Evolutionary conservation across 73 alveolate species (phyloP).

Genomic region (Paramecium caudatum): DNA sequence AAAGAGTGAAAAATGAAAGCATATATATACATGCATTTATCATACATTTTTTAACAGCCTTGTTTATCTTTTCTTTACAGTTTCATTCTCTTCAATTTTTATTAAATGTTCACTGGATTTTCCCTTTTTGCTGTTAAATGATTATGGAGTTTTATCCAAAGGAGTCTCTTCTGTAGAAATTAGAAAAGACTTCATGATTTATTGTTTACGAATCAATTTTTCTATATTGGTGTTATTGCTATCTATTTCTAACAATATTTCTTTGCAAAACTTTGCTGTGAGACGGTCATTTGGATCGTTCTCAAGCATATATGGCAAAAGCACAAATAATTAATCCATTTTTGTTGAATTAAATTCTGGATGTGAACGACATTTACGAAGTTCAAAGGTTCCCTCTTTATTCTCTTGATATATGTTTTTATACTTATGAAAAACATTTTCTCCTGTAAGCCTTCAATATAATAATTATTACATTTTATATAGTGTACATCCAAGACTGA

Average conservation of each 20-base stretch:
- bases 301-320: constrained; percentile 26
- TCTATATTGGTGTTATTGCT: constrained; percentile 37
- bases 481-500: constrained; percentile 24
- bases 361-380: background rate
- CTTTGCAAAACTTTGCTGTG: background rate
- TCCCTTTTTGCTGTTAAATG: background rate
- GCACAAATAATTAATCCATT: constrained; percentile 59
- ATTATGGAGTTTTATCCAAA: background rate
- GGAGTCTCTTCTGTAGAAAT: constrained; percentile 21
- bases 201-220: constrained; percentile 40
- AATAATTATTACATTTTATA: constrained; percentile 5
- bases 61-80: constrained; percentile 4
- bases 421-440: background rate
- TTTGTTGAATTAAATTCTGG: constrained; percentile 32
- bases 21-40: background rate
- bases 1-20: background rate
- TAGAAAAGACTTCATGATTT: background rate
- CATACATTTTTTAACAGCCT: background rate
- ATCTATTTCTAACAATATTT: constrained; percentile 23
- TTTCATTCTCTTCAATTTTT: background rate
- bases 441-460: background rate
- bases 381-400: constrained; percentile 46
- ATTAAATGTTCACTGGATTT: constrained; percentile 11
- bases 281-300: constrained; percentile 34
- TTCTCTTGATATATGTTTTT: constrained; percentile 9